A percentile compares a stretch with the other conserved stretches of the same genome.
These are phyloP conservation scores for Vitis hybrid DNA, from an alignment of 177 flowering plant genomes.

Conservation along the genomic window DNA sequence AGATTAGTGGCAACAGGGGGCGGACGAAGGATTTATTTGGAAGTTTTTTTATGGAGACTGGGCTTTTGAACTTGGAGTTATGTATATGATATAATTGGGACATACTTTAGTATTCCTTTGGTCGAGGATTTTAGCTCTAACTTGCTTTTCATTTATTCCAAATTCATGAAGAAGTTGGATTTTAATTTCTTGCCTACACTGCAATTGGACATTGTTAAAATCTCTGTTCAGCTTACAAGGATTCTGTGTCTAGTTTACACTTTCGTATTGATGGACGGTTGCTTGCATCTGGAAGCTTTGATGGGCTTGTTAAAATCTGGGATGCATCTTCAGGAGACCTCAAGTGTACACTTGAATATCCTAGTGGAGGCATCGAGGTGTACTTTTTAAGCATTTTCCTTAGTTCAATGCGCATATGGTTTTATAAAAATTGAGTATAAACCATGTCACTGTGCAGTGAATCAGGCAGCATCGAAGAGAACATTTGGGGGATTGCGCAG, in stretches of 20 bases:
- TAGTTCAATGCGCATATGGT: neutral
- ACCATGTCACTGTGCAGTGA: constrained; percentile 58
- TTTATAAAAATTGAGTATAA: neutral
- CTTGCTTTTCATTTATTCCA: too few species aligned
- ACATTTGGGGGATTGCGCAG: constrained; percentile 70
- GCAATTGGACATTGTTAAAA: neutral
- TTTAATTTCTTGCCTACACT: too few species aligned
- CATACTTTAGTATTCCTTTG: too few species aligned
- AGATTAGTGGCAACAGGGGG: constrained; percentile 87
- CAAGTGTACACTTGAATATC: constrained; percentile 73
- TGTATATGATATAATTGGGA: neutral
- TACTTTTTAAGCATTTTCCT: constrained; percentile 4
- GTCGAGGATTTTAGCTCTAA: too few species aligned
- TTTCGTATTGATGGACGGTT: constrained; percentile 83
- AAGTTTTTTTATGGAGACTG: constrained; percentile 74
- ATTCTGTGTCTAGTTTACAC: constrained; percentile 66
- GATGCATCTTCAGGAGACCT: constrained; percentile 53
- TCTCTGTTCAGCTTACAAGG: constrained; percentile 61
- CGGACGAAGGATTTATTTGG: constrained; percentile 91
- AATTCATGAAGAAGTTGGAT: too few species aligned
- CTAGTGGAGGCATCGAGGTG: constrained; percentile 86
- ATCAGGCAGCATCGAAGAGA: constrained; percentile 94
- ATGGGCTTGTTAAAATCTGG: constrained; percentile 77
- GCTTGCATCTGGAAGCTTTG: constrained; percentile 88
- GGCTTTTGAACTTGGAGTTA: constrained; percentile 73